These are phyloP conservation scores for Euphorbia celastroides DNA, from an alignment of 441 rosid species.

Conservation along the genomic window DNA sequence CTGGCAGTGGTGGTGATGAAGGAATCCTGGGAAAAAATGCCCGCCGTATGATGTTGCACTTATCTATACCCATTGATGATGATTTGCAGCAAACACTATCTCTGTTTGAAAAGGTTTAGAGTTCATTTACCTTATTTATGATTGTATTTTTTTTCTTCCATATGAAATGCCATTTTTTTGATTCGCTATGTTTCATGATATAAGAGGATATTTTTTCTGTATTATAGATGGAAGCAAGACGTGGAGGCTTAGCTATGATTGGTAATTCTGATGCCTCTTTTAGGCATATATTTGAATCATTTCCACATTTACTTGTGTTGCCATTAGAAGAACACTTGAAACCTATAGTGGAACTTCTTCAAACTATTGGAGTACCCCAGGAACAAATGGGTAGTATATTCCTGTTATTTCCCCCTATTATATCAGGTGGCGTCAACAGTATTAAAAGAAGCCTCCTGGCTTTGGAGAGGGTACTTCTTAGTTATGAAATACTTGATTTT, in stretches of 20 bases:
- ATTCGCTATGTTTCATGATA: not conserved
- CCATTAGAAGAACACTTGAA: constrained; percentile 53
- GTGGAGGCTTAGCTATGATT: constrained; percentile 78
- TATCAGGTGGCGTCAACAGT: constrained; percentile 35
- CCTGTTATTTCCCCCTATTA: constrained; percentile 69
- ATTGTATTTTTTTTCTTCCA: not conserved
- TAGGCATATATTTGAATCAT: constrained; percentile 63
- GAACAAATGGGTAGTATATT: constrained; percentile 36
- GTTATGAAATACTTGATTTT: not conserved
- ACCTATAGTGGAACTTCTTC: constrained; percentile 50
- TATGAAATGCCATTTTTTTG: not conserved
- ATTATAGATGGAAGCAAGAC: constrained; percentile 81
- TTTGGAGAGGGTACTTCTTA: constrained; percentile 43
- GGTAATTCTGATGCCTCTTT: constrained; percentile 54
- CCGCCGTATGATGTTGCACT: constrained; percentile 63
- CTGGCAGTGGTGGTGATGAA: constrained; percentile 55
- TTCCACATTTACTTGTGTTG: constrained; percentile 68
- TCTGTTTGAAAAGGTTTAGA: constrained; percentile 76
- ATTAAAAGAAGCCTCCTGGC: constrained; percentile 37
- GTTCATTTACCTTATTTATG: not conserved
- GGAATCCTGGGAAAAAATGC: constrained; percentile 52
- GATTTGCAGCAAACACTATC: constrained; percentile 83
- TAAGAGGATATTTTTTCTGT: constrained; percentile 9
- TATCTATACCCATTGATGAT: constrained; percentile 73
- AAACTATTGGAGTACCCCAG: constrained; percentile 48